Base-by-base conservation (phyloP, 805 yeast genomes). In the Starmera amethionina region DNA sequence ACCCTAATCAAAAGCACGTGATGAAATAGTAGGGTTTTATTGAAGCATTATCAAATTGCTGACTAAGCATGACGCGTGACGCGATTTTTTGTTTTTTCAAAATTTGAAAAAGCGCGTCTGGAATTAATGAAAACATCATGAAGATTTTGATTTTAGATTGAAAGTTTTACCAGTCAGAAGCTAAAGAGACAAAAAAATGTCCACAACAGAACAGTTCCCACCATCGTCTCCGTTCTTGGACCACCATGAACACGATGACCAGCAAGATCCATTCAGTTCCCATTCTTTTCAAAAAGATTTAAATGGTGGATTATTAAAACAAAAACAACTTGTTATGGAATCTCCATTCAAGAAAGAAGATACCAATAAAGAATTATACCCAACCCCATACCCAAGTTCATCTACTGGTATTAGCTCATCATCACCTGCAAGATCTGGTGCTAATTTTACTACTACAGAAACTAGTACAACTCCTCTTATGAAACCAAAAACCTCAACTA, bases 331-430 rank as follows among this genome's bases (percentile, higher is more conserved):
- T 9, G 45, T 49, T 9, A 45, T 53, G 22, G 46, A 42, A 36
- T 43, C 56, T 4, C 58, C 56, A 25, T 49, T 51, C 37, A 30
- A 44, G 28, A 41, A 40, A 8, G 34, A 16, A 2, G 12, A 22
- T 5, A 14, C 27, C 18, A 59, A 50, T 35, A 51, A 57, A 30
- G 41, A 44, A 19, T 65, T 65, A 9, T 78, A 77, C 49, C 85
- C 86, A 11, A 81, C 88, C 1, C 90, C 90, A 16, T 73, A 77
- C 47, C 88, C 90, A 1, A 79, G 87, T 1, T 73, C 79, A 1
- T 68, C 75, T 7, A 50, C 64, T 7, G 77, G 75, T 14, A 47
- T 42, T 14, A 51, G 60, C 34, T 59, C 65, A 1, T 63, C 69
- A 1, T 63, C 70, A 2, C 68, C 60, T 10, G 46, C 43, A 5